phyloP scores from a whole-genome alignment of 495 filamentous ascomycete species.

The Beverwykella pulmonaria region DNA sequence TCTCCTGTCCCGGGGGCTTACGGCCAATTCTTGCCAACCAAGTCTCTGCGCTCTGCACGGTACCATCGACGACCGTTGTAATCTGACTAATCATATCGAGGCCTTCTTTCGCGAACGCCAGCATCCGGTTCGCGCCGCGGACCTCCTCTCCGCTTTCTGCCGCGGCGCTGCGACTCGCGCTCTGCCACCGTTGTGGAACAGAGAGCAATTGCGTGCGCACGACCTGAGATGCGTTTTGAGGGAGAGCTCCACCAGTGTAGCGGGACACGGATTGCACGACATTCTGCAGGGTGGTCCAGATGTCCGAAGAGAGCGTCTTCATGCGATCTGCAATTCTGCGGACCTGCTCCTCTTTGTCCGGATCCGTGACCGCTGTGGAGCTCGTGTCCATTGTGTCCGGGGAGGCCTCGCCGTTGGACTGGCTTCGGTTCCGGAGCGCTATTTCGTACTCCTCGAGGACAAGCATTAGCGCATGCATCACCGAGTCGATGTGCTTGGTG shows the following conservation, averaged over 20 bases:
- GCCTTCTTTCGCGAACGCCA: slow-evolving; percentile 83
- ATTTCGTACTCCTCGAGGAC: slow-evolving; percentile 76
- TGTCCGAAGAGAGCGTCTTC: slow-evolving; percentile 67
- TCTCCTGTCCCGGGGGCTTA: not conserved
- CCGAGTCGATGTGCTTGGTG: slow-evolving; percentile 70
- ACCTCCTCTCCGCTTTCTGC: slow-evolving; percentile 52
- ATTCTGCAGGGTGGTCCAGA: slow-evolving; percentile 72
- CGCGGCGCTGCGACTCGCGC: slow-evolving; percentile 48
- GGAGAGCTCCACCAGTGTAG: slow-evolving; percentile 81
- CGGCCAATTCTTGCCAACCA: slow-evolving; percentile 76
- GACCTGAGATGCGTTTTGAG: slow-evolving; percentile 76
- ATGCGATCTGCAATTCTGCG: slow-evolving; percentile 62
- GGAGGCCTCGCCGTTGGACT: slow-evolving; percentile 4
- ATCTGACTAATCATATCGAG: slow-evolving; percentile 89
- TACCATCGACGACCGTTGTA: slow-evolving; percentile 76
- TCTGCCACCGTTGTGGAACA: slow-evolving; percentile 74
- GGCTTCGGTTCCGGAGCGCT: slow-evolving; percentile 32
- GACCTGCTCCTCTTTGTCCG: slow-evolving; percentile 44
- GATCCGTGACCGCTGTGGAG: slow-evolving; percentile 22
- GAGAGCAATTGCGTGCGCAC: slow-evolving; percentile 78
- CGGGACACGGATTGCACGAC: slow-evolving; percentile 78
- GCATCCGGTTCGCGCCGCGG: slow-evolving; percentile 64
- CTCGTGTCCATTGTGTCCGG: not conserved
- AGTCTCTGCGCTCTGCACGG: slow-evolving; percentile 79
- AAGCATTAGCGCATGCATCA: slow-evolving; percentile 67